Base-by-base conservation (phyloP, 305 asterid genomes). In the Ajuga reptans region DNA sequence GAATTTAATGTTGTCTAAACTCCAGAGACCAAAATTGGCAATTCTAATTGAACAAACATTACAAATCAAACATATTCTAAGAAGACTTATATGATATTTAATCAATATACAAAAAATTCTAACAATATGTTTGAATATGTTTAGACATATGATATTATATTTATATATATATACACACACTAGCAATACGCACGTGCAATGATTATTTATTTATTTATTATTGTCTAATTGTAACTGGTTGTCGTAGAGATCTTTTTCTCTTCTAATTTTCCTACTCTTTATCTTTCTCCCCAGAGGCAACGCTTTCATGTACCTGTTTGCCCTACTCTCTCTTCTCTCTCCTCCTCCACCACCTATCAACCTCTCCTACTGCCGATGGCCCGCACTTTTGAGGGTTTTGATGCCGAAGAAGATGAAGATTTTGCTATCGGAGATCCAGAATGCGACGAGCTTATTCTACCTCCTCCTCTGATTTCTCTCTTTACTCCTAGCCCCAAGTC, bases 331-430 rank as follows among this genome's bases (percentile, higher is more conserved):
- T 83, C 79, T 76, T 80, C 66, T 89, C 95, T 42, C 83, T 87
- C 75, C 91, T 88, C 80, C 89, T 86, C 47, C 87, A 86, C 76
- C 81, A 85, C 68, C 61, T 84, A 79, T 78, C 88, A 62, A 81
- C 89, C 79, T 68, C 88, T 68, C 73, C 85, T 54, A 5, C 84
- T 16, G 54, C 89, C 68, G 73, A 82, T 56, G 78, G 75, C 58
- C 79, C 86, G 74, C 89, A 91, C 79, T 93, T n/a, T 93, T 72
- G 99, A 93, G 80, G 99, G 99, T n/a, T 93, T 93, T 81, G 99
- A 93, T 51, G 97, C 93, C 78, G 99, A 90, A 4, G 99, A 92
- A 16, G 83, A 75, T 36, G 94, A 85, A 18, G 98, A 88, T 42
- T 73, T 71, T 34, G 10, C 77, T 59, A 1, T 34, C 60, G 77